A percentile compares a stretch with the other conserved stretches of the same genome.
Conservation (phyloP, 2,329 filamentous ascomycete species). For the Colletotrichum musae region DNA sequence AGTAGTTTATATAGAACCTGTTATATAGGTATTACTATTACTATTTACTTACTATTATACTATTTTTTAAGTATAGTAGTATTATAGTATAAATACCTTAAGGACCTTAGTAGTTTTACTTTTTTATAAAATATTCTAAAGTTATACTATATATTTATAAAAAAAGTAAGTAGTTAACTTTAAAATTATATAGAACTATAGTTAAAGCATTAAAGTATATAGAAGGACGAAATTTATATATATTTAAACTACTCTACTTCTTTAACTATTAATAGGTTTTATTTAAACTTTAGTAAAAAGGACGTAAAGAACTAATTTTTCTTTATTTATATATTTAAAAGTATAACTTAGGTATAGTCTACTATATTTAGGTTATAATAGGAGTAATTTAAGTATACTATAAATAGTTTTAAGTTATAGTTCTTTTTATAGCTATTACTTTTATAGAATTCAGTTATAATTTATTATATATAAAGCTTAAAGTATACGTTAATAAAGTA, state of each 20-base stretch:
- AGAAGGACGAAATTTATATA: neutral
- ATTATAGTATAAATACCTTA: neutral
- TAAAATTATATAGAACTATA: constrained; percentile 5
- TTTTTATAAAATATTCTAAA: no score
- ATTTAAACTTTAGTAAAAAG: neutral
- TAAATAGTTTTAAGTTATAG: neutral
- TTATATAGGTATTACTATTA: constrained; percentile 10
- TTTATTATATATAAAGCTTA: neutral
- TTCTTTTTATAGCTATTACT: neutral
- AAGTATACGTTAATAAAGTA: neutral
- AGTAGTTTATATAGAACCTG: no score
- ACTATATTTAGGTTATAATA: neutral
- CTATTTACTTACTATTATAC: neutral
- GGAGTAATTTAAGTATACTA: neutral
- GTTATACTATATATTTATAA: no score
- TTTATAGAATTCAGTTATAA: neutral
- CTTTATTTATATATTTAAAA: constrained; percentile 7
- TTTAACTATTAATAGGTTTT: neutral
- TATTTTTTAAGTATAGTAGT: constrained; percentile 13
- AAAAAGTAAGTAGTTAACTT: neutral
- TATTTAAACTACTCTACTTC: neutral
- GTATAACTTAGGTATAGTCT: neutral
- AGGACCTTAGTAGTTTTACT: no score
- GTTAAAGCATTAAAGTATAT: constrained; percentile 1
- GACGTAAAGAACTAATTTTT: neutral